These are phyloP conservation scores for Peronosclerospora sorghi DNA, from an alignment of 352 stramenopile genomes.

Conservation along the genomic window DNA sequence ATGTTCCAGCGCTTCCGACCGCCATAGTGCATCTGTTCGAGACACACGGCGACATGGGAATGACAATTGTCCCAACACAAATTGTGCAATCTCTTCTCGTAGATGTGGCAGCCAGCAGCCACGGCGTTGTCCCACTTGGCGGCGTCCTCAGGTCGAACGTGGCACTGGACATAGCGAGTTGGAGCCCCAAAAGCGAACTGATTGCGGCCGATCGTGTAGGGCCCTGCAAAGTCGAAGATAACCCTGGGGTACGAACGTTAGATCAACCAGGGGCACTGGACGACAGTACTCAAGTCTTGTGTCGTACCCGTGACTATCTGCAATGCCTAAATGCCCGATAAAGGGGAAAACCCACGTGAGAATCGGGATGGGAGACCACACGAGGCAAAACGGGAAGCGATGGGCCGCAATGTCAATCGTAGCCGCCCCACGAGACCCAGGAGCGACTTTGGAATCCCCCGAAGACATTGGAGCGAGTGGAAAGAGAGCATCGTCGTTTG, in stretches of 20 bases:
- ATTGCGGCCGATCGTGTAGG: slow-evolving; percentile 87
- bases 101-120: slow-evolving; percentile 83
- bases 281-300: not conserved
- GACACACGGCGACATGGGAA: slow-evolving; percentile 87
- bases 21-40: slow-evolving; percentile 45
- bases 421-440: not conserved
- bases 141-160: slow-evolving; percentile 29
- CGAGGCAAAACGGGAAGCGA: slow-evolving; percentile 87
- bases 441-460: not conserved
- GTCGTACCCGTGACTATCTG: slow-evolving; percentile 68
- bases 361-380: slow-evolving; percentile 86
- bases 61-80: slow-evolving; percentile 96
- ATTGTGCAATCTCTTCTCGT: slow-evolving; percentile 92
- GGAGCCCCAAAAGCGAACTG: slow-evolving; percentile 82
- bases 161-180: slow-evolving; percentile 84
- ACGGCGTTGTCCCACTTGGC: slow-evolving; percentile 88
- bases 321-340: slow-evolving; percentile 93
- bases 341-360: slow-evolving; percentile 92
- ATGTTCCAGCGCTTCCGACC: slow-evolving; percentile 66
- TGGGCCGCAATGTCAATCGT: slow-evolving; percentile 26
- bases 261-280: not conserved
- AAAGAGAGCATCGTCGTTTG: too few species aligned
- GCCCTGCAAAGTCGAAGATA: slow-evolving; percentile 93
- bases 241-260: slow-evolving; percentile 37
- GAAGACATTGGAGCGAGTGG: not conserved